Evolutionary conservation across 2,329 filamentous ascomycete species (phyloP).

Genomic region (Calonectria crousiana): DNA sequence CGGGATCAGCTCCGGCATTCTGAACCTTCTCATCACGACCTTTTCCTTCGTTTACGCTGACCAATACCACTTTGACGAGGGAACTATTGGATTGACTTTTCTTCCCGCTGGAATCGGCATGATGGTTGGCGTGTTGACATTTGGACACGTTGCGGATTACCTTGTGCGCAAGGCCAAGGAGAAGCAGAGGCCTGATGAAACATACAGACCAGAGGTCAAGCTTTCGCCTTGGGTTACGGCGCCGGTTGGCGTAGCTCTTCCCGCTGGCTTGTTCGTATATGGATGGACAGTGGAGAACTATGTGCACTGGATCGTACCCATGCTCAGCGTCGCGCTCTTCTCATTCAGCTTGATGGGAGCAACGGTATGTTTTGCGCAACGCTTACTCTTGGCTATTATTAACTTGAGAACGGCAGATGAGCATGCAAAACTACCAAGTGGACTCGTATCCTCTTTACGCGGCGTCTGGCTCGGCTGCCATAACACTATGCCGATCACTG

Average conservation of each 20-base stretch:
- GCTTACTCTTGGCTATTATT: slow-evolving; percentile 4
- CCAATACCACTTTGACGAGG: slow-evolving; percentile 62
- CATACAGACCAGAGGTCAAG: slow-evolving; percentile 48
- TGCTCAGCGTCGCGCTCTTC: slow-evolving; percentile 65
- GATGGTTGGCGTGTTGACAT: slow-evolving; percentile 60
- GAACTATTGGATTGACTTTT: slow-evolving; percentile 61
- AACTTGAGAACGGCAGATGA: slow-evolving; percentile 49
- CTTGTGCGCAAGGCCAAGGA: neutral
- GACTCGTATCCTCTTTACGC: slow-evolving; percentile 43
- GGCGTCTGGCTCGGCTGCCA: slow-evolving; percentile 44
- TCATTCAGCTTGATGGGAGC: slow-evolving; percentile 55
- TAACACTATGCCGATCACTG: slow-evolving; percentile 59
- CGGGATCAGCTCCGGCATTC: slow-evolving; percentile 66
- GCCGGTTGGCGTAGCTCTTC: slow-evolving; percentile 55
- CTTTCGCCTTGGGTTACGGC: slow-evolving; percentile 60
- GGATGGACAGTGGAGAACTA: slow-evolving; percentile 58
- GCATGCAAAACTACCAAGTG: slow-evolving; percentile 72
- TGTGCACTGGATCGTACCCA: slow-evolving; percentile 69
- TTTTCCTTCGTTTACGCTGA: slow-evolving; percentile 53
- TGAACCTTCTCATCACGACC: slow-evolving; percentile 61
- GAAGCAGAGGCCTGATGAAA: slow-evolving; percentile 39
- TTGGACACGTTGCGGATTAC: slow-evolving; percentile 44
- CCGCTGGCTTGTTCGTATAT: slow-evolving; percentile 63
- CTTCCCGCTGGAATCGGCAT: slow-evolving; percentile 57
- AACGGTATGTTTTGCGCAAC: slow-evolving; percentile 28